phyloP scores from a whole-genome alignment of 352 stramenopile genomes.

The Pythium pyrilobum region DNA sequence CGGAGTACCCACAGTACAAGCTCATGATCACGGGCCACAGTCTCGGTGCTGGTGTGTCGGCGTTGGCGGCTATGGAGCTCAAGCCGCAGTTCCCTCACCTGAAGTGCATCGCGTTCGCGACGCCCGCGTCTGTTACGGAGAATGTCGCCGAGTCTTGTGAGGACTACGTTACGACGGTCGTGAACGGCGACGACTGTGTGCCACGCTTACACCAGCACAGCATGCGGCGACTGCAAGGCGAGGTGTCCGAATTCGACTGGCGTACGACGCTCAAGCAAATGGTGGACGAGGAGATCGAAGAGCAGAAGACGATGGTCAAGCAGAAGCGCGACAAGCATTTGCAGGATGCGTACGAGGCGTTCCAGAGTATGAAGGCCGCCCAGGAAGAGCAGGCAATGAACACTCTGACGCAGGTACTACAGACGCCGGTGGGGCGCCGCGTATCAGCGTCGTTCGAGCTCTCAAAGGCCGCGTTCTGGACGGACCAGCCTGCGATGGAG shows the following conservation, averaged over 20 bases:
- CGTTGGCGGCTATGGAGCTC: constrained; percentile 56
- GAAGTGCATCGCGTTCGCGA: constrained; percentile 65
- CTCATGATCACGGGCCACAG: constrained; percentile 67
- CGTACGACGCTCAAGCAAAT: constrained; percentile 42
- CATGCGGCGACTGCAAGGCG: constrained; percentile 51
- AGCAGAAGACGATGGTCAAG: constrained; percentile 43
- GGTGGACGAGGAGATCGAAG: constrained; percentile 49
- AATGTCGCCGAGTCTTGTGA: constrained; percentile 48
- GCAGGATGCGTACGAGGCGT: constrained; percentile 32
- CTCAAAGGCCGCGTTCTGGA: constrained; percentile 48
- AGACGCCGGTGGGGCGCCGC: constrained; percentile 11
- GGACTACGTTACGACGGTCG: constrained; percentile 60
- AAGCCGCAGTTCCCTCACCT: constrained; percentile 35
- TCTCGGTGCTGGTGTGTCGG: constrained; percentile 61
- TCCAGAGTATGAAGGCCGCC: constrained; percentile 40
- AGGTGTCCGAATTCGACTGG: constrained; percentile 72
- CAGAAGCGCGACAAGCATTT: constrained; percentile 48
- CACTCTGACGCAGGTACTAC: constrained; percentile 25
- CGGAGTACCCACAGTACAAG: constrained; percentile 45
- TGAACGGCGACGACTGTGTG: constrained; percentile 81
- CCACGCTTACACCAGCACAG: constrained; percentile 75
- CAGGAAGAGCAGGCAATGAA: constrained; percentile 41
- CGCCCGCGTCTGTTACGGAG: constrained; percentile 60
- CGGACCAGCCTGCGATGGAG: constrained; percentile 42
- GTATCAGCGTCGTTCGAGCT: constrained; percentile 52